Percentiles rank a stretch among this genome's conserved stretches.
phyloP scores from a whole-genome alignment of 306 rosid species.

The Castanospermum australe region DNA sequence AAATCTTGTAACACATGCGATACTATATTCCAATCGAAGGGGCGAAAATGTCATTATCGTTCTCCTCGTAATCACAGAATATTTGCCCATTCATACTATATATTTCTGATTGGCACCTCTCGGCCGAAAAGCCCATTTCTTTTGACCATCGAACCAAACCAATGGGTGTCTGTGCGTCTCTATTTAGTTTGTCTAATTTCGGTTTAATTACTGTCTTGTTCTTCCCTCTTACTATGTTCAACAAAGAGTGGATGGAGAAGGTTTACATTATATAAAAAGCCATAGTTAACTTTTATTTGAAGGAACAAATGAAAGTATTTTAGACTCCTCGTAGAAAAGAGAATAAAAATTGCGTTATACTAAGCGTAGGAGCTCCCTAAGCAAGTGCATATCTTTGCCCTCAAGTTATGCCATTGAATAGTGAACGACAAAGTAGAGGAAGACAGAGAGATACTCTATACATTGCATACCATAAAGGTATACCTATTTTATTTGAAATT shows the following conservation, averaged over 20 bases:
- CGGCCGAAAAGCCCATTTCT: not conserved
- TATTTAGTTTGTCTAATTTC: not conserved
- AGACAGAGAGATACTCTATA: not conserved
- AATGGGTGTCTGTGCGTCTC: not conserved
- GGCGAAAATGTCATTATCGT: not conserved
- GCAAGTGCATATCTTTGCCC: constrained; percentile 12
- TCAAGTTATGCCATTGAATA: constrained; percentile 15
- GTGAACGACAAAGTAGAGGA: not conserved
- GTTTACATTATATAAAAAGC: not conserved
- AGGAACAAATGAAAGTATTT: not conserved
- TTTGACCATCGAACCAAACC: not conserved
- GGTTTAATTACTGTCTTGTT: not conserved
- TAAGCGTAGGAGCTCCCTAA: not conserved
- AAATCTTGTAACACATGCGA: constrained; percentile 22
- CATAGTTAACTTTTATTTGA: not conserved
- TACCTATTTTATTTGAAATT: too few relatives aligned
- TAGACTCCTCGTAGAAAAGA: not conserved
- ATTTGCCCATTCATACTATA: not conserved
- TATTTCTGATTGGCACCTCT: too few relatives aligned
- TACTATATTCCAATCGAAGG: not conserved
- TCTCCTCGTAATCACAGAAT: not conserved
- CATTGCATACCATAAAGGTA: not conserved
- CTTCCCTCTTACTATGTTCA: not conserved
- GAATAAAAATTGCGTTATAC: not conserved
- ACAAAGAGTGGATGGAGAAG: not conserved